Base-by-base conservation (phyloP, 2,329 filamentous ascomycete species). In the Fusarium keratoplasticum region DNA sequence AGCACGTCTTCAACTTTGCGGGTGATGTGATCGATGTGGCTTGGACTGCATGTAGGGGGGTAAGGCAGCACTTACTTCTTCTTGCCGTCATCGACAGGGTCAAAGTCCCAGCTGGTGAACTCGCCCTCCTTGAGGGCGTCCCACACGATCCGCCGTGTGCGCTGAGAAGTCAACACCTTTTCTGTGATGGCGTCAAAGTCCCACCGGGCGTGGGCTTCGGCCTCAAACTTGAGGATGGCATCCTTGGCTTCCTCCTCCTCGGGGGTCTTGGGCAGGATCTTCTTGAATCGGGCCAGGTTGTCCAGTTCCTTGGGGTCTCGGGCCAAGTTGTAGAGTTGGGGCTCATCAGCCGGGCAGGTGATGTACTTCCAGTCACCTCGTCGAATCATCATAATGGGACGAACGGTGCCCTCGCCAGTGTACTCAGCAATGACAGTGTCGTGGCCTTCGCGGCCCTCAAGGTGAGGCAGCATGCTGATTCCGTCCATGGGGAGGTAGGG, bases 351-450 rank as follows among this genome's bases (percentile, higher is more conserved):
- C 8, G 95, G 91, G 78, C 95, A 98, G 72, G 90, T 95, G 73
- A 96, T 91, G 82, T 95, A 98, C 86, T 98, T 98, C 94, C 94
- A 98, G 55, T 89, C 88, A 10, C 94, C 94, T 64, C 95, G 92
- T 67, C 94, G 92, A 80, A 98, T 98, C 95, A 98, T 98, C 88
- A 97, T 94, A 66, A 97, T 89, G 2, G 95, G 95, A 6, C 93
- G 92, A 65, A 97, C 88, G 1, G 95, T 98, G 57, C 95, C 95
- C 84, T 98, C 95, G 59, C 95, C 95, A 80, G 96, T 97, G 85
- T 98, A 98, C 85, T 98, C 95, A 70, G 95, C 95, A 78, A 96
- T 93, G n/a, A 96, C 95, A 13, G 94, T 96, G 81, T 98, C 95
- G 70, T 93, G 92, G 44, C 90, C 91, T n/a, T 89, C 83, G 25